Conservation (phyloP, 495 filamentous ascomycete genomes). For the Bathelium albidoporum region DNA sequence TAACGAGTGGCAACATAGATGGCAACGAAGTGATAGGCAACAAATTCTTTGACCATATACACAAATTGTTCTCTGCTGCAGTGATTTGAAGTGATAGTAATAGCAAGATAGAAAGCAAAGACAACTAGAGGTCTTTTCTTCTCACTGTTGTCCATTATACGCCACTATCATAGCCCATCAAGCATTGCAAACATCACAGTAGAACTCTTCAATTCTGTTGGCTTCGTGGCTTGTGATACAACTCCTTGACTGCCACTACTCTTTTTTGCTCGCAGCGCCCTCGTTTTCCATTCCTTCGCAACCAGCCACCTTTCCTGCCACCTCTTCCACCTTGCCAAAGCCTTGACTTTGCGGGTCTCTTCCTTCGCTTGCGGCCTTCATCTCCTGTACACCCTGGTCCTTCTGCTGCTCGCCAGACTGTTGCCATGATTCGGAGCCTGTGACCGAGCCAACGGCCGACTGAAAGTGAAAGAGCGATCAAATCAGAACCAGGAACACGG, state of each 20-base stretch:
- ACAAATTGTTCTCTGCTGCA: too few species aligned
- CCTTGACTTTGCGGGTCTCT: constrained; percentile 24
- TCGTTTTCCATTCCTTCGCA: constrained; percentile 34
- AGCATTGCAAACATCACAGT: too few species aligned
- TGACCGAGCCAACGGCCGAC: constrained; percentile 26
- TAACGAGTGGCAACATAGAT: too few species aligned
- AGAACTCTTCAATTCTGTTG: too few species aligned
- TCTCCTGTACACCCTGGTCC: constrained; percentile 24
- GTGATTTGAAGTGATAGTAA: too few species aligned
- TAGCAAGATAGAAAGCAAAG: too few species aligned
- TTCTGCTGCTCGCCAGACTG: constrained; percentile 26
- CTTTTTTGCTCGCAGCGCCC: constrained; percentile 25
- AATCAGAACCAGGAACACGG: background rate
- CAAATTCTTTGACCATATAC: too few species aligned
- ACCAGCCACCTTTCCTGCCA: constrained; percentile 26
- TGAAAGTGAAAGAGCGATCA: constrained; percentile 11
- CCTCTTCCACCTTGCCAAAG: constrained; percentile 30
- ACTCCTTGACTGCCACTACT: background rate
- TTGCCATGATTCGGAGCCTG: constrained; percentile 28
- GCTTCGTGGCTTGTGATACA: background rate
- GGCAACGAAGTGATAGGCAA: too few species aligned
- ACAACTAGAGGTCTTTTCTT: too few species aligned
- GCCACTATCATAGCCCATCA: too few species aligned
- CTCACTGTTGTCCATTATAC: too few species aligned
- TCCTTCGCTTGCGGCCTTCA: constrained; percentile 28